phyloP scores from a whole-genome alignment of 2,329 filamentous ascomycete genomes.

The Ustulina deusta region DNA sequence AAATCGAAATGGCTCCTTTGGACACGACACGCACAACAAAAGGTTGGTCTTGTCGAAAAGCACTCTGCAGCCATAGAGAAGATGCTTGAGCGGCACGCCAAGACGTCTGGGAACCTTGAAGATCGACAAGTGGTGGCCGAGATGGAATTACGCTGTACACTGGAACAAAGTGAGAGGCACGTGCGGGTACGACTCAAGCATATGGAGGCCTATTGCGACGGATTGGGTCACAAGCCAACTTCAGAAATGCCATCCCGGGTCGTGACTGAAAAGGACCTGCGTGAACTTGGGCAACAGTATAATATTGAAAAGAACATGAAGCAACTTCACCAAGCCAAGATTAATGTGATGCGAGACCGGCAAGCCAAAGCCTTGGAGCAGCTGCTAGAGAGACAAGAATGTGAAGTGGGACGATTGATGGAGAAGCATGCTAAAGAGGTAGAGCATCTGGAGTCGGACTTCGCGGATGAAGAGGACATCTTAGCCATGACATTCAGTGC shows the following conservation, averaged over 20 bases:
- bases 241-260: constrained; percentile 60
- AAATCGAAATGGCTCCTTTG: constrained; percentile 64
- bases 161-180: constrained; percentile 69
- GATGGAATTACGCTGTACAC: constrained; percentile 66
- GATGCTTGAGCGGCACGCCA: constrained; percentile 67
- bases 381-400: constrained; percentile 65
- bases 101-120: constrained; percentile 67
- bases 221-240: constrained; percentile 58
- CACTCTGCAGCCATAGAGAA: constrained; percentile 63
- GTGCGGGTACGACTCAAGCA: constrained; percentile 70
- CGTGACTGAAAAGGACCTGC: constrained; percentile 70
- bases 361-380: constrained; percentile 73
- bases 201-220: constrained; percentile 75
- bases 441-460: constrained; percentile 60
- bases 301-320: constrained; percentile 70
- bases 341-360: constrained; percentile 74
- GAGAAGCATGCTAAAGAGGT: constrained; percentile 62
- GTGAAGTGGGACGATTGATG: constrained; percentile 61
- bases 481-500: constrained; percentile 59
- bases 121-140: constrained; percentile 72
- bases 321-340: constrained; percentile 68
- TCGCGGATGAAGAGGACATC: constrained; percentile 63
- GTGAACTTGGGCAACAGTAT: constrained; percentile 71
- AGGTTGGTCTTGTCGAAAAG: constrained; percentile 59
- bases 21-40: constrained; percentile 63